These are phyloP conservation scores for Coemansia sp. DNA, from an alignment of 192 early-diverging fungal species.

Conservation along the genomic window DNA sequence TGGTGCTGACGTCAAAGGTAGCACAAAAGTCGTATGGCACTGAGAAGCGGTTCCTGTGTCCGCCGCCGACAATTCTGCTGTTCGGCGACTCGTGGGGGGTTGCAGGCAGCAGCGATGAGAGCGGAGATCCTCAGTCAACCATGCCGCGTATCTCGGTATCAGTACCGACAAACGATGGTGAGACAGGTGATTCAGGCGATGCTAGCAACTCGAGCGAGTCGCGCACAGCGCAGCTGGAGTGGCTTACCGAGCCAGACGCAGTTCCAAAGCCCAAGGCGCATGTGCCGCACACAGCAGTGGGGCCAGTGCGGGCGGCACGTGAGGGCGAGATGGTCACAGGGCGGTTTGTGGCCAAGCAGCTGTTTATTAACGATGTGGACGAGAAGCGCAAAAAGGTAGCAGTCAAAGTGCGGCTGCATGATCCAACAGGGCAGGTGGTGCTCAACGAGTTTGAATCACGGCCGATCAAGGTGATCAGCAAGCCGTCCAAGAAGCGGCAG, in stretches of 20 bases:
- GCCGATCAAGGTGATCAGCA: conserved; percentile 88
- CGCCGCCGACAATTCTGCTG: conserved; percentile 77
- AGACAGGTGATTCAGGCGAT: conserved; percentile 2
- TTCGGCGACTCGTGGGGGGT: conserved; percentile 74
- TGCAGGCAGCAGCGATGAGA: conserved; percentile 24
- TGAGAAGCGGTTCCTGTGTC: conserved; percentile 89
- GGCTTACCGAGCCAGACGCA: conserved; percentile 47
- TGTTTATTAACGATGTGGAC: conserved; percentile 85
- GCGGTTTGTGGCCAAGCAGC: conserved; percentile 76
- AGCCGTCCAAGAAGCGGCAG: conserved; percentile 88
- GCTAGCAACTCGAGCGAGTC: conserved; percentile 16
- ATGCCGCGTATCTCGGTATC: conserved; percentile 50
- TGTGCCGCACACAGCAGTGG: conserved; percentile 28
- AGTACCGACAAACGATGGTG: conserved; percentile 35
- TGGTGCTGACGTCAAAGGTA: conserved; percentile 83
- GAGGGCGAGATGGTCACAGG: conserved; percentile 61
- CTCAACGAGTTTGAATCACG: conserved; percentile 72
- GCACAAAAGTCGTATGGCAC: conserved; percentile 93
- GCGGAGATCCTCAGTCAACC: conserved; percentile 26
- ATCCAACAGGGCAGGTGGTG: conserved; percentile 58
- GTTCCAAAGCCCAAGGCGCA: conserved; percentile 47
- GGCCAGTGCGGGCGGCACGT: conserved; percentile 28
- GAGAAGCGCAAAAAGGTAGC: conserved; percentile 79
- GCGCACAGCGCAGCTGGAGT: conserved; percentile 45
- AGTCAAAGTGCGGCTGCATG: conserved; percentile 69